These are phyloP conservation scores for Vaucheria bursata DNA, from an alignment of 352 stramenopile species.

Conservation along the genomic window DNA sequence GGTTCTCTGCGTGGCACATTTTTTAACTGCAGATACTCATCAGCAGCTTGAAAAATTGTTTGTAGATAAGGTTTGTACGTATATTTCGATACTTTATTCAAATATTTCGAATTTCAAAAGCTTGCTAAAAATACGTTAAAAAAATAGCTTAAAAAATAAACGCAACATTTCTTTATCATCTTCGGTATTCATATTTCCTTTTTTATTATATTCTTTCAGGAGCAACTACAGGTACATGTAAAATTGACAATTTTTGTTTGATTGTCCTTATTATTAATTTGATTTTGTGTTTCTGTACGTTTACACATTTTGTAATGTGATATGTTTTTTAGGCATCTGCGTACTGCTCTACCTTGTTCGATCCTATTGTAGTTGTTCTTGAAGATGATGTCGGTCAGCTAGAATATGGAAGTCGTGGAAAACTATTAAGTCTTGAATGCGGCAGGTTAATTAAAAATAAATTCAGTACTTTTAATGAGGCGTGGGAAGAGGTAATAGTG, in stretches of 20 bases:
- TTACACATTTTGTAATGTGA: no score
- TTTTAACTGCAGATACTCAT: neutral
- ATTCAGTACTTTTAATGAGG: constrained; percentile 31
- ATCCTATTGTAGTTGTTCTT: neutral
- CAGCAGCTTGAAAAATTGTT: neutral
- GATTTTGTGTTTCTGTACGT: no score
- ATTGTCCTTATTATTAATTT: no score
- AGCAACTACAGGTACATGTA: no score
- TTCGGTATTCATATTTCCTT: no score
- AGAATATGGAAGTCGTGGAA: constrained; percentile 19
- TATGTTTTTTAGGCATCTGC: neutral
- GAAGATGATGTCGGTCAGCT: constrained; percentile 29
- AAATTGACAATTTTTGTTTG: no score
- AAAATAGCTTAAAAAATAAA: no score
- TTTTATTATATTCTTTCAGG: no score
- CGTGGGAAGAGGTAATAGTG: constrained; percentile 24
- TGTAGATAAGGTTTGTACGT: neutral
- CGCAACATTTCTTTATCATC: no score
- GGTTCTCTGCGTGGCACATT: neutral
- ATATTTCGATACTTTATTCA: no score
- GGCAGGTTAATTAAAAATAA: constrained; percentile 26
- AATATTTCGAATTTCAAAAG: no score
- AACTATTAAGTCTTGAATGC: constrained; percentile 36
- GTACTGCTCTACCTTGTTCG: constrained; percentile 26
- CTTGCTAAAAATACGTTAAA: no score